Base-by-base conservation (phyloP, 169 alveolate species). In the Plasmodium adleri region DNA sequence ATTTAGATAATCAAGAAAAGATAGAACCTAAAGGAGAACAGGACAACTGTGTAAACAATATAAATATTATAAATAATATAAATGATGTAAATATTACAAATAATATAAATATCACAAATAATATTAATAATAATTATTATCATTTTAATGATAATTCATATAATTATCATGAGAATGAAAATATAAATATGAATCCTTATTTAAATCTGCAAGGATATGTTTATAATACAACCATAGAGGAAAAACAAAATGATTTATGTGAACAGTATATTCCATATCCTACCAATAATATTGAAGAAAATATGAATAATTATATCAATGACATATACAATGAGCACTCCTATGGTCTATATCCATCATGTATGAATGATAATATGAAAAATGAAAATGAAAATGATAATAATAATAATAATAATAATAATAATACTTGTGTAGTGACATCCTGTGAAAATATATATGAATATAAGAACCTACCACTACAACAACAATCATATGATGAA, bases 1-100 rank as follows among this genome's bases (percentile, higher is more conserved):
- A 58, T 45, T 15, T 59, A 13, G 63, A 47, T 15, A 54, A 52
- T 10, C 15, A 73, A 62, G 60, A 73, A 73, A 20, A 71, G 59
- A 43, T 32, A 32, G 4, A 5, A 32, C 45, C 12, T 8, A 17
- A 17, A 15, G 68, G 15, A 0, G 28, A 13, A 59, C n/a, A 59
- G 3, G 56, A 32, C 3, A 12, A 22, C 1, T 60, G 12, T 60
- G 20, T 8, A 64, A 28, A 32, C 28, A 10, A 64, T 26, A 4
- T 9, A 6, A 63, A 22, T 22, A 6, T 24, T 28, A 4, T 63
- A 6, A 7, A 5, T 63, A 10, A 63, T 20, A 3, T 0, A 24
- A 63, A 24, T 20, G 0, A 63, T 50, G 0, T 50, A 50, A 1
- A 63, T 24, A 63, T 20, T 4, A 3, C 20, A 58, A 22, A 63